Conservation (phyloP, 805 yeast genomes). For the Nakazawaea wickerhamii region DNA sequence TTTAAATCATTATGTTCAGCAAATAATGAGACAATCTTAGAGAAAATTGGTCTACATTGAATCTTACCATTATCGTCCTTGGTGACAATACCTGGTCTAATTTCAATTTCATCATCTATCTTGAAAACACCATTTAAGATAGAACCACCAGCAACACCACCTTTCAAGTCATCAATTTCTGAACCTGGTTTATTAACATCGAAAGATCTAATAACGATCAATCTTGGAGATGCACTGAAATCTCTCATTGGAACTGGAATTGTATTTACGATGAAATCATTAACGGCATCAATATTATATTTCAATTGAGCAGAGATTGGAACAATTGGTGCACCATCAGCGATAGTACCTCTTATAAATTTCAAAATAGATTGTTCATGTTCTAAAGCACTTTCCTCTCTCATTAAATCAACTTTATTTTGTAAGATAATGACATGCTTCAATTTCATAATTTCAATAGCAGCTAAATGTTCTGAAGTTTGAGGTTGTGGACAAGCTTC, state of each 20-base stretch:
- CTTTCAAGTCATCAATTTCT: conserved; percentile 92
- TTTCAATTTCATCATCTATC: conserved; percentile 97
- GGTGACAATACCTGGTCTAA: conserved; percentile 98
- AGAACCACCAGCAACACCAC: conserved; percentile 99
- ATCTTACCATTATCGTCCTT: conserved; percentile 84
- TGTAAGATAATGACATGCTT: conserved; percentile 94
- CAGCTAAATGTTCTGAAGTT: conserved; percentile 98
- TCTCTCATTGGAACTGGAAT: conserved; percentile 97
- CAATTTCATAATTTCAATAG: conserved; percentile 98
- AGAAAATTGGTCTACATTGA: conserved; percentile 93
- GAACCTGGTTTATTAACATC: conserved; percentile 99
- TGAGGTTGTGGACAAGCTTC: conserved; percentile 99
- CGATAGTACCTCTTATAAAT: conserved; percentile 95
- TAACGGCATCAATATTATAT: conserved; percentile 97
- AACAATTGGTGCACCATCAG: conserved; percentile 98
- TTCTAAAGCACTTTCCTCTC: conserved; percentile 93
- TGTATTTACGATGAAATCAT: conserved; percentile 89
- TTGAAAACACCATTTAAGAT: conserved; percentile 95
- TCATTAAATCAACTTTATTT: conserved; percentile 97
- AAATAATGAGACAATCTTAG: conserved; percentile 87
- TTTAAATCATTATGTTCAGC: conserved; percentile 98
- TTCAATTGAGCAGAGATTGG: conserved; percentile 99
- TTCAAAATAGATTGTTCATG: conserved; percentile 90
- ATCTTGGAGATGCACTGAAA: conserved; percentile 86
- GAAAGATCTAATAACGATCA: conserved; percentile 95